These are phyloP conservation scores for Suillus spraguei DNA, from an alignment of 768 basidiomycete genomes.

Conservation along the genomic window DNA sequence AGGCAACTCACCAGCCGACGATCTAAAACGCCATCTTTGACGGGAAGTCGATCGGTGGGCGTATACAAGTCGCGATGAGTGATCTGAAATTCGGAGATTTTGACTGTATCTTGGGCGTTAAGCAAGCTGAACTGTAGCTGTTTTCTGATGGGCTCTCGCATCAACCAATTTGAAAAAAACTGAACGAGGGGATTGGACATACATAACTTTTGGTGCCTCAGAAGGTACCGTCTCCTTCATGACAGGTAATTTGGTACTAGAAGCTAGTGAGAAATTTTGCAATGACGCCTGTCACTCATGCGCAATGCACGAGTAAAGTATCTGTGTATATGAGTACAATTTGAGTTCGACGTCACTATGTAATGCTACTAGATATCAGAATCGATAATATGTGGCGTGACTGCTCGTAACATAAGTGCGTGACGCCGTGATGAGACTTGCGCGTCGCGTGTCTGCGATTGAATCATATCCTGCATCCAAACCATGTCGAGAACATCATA, in stretches of 20 bases:
- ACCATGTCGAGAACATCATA: slow-evolving; percentile 94
- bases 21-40: slow-evolving; percentile 92
- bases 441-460: slow-evolving; percentile 58
- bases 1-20: slow-evolving; percentile 70
- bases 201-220: slow-evolving; percentile 85
- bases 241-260: background rate
- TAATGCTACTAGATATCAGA: background rate
- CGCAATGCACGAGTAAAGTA: background rate
- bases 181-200: slow-evolving; percentile 25
- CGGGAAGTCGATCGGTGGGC: slow-evolving; percentile 78
- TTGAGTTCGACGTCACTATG: background rate
- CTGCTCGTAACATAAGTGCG: slow-evolving; percentile 40
- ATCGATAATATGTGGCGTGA: slow-evolving; percentile 4
- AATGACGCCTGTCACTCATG: background rate
- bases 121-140: slow-evolving; percentile 95
- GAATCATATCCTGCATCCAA: slow-evolving; percentile 26
- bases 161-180: slow-evolving; percentile 10
- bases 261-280: background rate
- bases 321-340: background rate
- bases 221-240: slow-evolving; percentile 85
- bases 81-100: slow-evolving; percentile 95
- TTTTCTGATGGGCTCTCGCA: slow-evolving; percentile 57
- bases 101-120: slow-evolving; percentile 93
- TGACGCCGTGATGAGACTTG: slow-evolving; percentile 42
- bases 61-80: slow-evolving; percentile 93